Evolutionary conservation across 306 rosid species (phyloP).

Genomic region (Rubus idaeus): DNA sequence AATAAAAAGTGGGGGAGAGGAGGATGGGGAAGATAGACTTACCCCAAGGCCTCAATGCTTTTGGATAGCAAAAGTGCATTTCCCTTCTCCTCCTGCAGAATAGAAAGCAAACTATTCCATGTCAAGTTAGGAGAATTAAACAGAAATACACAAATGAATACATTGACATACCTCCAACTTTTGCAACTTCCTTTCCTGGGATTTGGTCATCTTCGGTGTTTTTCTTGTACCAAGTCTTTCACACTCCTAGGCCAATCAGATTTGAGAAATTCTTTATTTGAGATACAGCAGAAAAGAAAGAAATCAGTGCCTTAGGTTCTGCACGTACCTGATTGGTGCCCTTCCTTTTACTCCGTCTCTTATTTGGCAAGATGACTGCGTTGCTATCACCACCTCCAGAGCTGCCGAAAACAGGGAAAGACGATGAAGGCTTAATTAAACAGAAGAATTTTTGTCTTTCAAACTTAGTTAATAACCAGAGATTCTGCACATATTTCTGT

Average conservation of each 20-base stretch:
- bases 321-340: conserved; percentile 18
- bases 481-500: neutral
- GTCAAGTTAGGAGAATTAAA: conserved; percentile 13
- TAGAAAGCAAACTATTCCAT: conserved; percentile 21
- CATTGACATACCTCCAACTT: conserved; percentile 61
- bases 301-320: neutral
- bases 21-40: conserved; percentile 20
- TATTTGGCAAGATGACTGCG: conserved; percentile 20
- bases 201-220: conserved; percentile 57
- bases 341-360: conserved; percentile 24
- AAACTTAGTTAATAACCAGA: neutral
- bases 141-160: neutral
- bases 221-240: conserved; percentile 34
- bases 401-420: neutral
- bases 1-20: neutral
- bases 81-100: conserved; percentile 65
- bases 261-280: neutral
- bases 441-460: neutral
- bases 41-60: conserved; percentile 71
- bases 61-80: conserved; percentile 49
- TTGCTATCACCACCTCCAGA: conserved; percentile 31
- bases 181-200: conserved; percentile 69
- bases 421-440: neutral
- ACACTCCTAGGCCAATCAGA: conserved; percentile 30
- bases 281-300: neutral